phyloP scores from a whole-genome alignment of 2,329 filamentous ascomycete species.

The Graphium sp. region DNA sequence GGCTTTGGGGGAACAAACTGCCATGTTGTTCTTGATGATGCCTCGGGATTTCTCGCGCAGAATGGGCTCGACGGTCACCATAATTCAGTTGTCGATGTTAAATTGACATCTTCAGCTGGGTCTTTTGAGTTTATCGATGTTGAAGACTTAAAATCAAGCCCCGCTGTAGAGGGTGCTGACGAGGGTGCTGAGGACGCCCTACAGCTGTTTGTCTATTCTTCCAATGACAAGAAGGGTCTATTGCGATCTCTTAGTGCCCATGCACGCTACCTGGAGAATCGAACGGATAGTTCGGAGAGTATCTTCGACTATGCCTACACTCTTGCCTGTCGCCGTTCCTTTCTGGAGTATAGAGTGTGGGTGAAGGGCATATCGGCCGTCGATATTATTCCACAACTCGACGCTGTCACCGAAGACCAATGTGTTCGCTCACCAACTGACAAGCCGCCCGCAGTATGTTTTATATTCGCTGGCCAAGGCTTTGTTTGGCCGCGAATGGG shows the following conservation, averaged over 20 bases:
- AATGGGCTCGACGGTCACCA: slow-evolving; percentile 2
- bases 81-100: too few relatives aligned
- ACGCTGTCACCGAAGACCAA: slow-evolving; percentile 6
- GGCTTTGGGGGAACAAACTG: slow-evolving; percentile 12
- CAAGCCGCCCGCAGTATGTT: slow-evolving; percentile 16
- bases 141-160: too few relatives aligned
- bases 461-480: slow-evolving; percentile 26
- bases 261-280: slow-evolving; percentile 12
- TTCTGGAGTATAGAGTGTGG: slow-evolving; percentile 22
- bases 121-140: too few relatives aligned
- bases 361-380: slow-evolving; percentile 16
- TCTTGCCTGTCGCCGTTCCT: slow-evolving; percentile 23
- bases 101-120: too few relatives aligned
- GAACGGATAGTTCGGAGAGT: slow-evolving; percentile 3
- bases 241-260: slow-evolving; percentile 17
- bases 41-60: slow-evolving; percentile 4
- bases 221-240: slow-evolving; percentile 23
- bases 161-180: background rate
- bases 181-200: slow-evolving; percentile 7
- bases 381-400: slow-evolving; percentile 15
- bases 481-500: slow-evolving; percentile 25
- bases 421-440: slow-evolving; percentile 11
- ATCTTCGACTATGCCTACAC: slow-evolving; percentile 28
- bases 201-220: slow-evolving; percentile 24
- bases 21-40: slow-evolving; percentile 11